These are phyloP conservation scores for Candida gigantensis DNA, from an alignment of 1,139 yeast species.

Conservation along the genomic window DNA sequence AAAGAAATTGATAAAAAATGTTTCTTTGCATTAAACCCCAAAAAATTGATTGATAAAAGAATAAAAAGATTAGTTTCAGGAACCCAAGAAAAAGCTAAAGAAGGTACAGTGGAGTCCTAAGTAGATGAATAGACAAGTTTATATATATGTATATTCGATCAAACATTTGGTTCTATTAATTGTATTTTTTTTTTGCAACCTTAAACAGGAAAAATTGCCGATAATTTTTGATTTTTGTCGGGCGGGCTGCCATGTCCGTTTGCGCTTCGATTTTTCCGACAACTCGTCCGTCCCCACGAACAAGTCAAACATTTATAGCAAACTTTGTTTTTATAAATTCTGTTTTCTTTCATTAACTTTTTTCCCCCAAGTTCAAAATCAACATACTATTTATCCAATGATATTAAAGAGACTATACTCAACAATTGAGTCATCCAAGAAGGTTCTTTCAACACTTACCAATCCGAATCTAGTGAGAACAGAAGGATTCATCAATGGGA, in stretches of 20 bases:
- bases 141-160: background rate
- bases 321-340: too few species aligned
- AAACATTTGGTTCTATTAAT: too few species aligned
- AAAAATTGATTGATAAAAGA: slow-evolving; percentile 46
- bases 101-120: slow-evolving; percentile 4
- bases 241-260: too few species aligned
- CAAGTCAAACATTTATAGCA: too few species aligned
- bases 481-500: slow-evolving; percentile 45
- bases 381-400: background rate
- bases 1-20: slow-evolving; percentile 62
- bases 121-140: background rate
- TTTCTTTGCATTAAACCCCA: slow-evolving; percentile 63
- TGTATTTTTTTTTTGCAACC: background rate
- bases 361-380: background rate
- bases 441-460: slow-evolving; percentile 23
- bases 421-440: slow-evolving; percentile 15
- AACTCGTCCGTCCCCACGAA: too few species aligned
- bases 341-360: background rate
- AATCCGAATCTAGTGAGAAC: slow-evolving; percentile 38
- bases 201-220: background rate
- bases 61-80: slow-evolving; percentile 21
- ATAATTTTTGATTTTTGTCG: background rate
- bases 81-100: slow-evolving; percentile 1
- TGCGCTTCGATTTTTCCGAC: too few species aligned
- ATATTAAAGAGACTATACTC: slow-evolving; percentile 14